Evolutionary conservation across 331 rosid species (phyloP).

Genomic region (Acacia pycnantha): DNA sequence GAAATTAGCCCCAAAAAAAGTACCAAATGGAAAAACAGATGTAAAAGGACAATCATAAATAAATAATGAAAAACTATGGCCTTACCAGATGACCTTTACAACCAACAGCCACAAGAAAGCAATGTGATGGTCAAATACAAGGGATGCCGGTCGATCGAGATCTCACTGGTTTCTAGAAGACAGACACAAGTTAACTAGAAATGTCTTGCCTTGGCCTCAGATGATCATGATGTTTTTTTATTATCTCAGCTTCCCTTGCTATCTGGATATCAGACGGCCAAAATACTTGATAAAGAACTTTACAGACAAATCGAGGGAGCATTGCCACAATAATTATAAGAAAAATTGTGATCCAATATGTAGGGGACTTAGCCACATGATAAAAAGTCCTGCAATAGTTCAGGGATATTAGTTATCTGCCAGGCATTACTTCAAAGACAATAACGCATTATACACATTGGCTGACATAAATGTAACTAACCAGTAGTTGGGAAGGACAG

Average conservation of each 20-base stretch:
- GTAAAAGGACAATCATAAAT: neutral
- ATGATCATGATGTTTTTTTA: conserved; percentile 34
- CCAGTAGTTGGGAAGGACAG: conserved; percentile 88
- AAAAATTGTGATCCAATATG: conserved; percentile 82
- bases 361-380: conserved; percentile 67
- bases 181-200: conserved; percentile 50
- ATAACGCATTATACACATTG: conserved; percentile 16
- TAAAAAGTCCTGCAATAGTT: conserved; percentile 72
- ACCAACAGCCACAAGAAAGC: conserved; percentile 42
- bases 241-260: conserved; percentile 73
- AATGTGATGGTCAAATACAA: conserved; percentile 42
- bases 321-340: conserved; percentile 73
- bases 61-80: conserved; percentile 5
- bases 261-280: conserved; percentile 94
- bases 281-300: conserved; percentile 66
- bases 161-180: conserved; percentile 30
- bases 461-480: conserved; percentile 37
- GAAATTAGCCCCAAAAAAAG: neutral
- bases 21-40: neutral
- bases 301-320: conserved; percentile 82
- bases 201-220: conserved; percentile 48
- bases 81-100: conserved; percentile 49
- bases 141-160: conserved; percentile 51
- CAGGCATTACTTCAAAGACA: conserved; percentile 1
- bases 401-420: conserved; percentile 32